Conservation (phyloP, 169 alveolate genomes). For the Toxoplasma gondii region DNA sequence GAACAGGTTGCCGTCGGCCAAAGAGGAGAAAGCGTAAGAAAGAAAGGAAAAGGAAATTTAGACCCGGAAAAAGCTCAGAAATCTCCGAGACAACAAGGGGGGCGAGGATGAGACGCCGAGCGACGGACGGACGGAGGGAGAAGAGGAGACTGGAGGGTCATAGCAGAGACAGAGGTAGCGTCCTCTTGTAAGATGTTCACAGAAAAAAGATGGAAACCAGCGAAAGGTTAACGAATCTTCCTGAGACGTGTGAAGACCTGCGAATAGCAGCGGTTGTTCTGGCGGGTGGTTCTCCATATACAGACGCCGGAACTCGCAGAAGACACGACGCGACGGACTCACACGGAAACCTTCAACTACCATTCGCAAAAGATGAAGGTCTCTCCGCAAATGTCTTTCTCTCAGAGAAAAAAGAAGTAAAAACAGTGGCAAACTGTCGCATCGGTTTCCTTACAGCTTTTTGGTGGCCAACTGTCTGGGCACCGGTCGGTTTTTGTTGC, state of each 20-base stretch:
- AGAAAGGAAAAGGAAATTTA: background rate
- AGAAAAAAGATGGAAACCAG: background rate
- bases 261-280: background rate
- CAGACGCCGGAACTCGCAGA: background rate
- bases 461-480: background rate
- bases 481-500: no score
- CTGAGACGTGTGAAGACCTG: background rate
- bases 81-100: background rate
- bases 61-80: background rate
- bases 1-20: background rate
- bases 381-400: background rate
- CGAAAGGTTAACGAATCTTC: background rate
- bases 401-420: background rate
- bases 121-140: background rate
- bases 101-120: background rate
- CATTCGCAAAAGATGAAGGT: background rate
- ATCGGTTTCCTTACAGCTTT: background rate
- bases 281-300: background rate
- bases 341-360: background rate
- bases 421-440: background rate
- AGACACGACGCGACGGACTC: background rate
- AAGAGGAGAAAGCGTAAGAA: background rate
- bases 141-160: background rate
- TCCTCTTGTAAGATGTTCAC: background rate
- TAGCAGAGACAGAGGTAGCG: no score